Conservation (phyloP, 2,329 filamentous ascomycete genomes). For the Stachybotrys echinatus region DNA sequence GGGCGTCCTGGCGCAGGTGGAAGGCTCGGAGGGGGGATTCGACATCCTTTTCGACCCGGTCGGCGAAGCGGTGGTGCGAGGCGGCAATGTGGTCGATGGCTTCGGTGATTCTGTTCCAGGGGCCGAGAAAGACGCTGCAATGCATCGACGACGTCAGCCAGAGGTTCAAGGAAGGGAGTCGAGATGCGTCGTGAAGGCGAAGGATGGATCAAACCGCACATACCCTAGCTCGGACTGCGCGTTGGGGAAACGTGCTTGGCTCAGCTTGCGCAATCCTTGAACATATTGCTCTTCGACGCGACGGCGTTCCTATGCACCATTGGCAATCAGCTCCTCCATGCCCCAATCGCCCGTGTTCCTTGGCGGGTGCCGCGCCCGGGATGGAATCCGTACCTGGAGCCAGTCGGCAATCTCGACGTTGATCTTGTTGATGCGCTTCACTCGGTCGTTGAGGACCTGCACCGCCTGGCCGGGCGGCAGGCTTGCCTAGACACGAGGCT, state of each 20-base stretch:
- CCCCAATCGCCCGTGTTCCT: not conserved
- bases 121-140: constrained; percentile 77
- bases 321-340: not conserved
- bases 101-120: constrained; percentile 83
- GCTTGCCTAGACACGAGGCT: constrained; percentile 52
- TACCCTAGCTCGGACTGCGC: constrained; percentile 82
- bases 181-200: not conserved
- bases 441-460: constrained; percentile 74
- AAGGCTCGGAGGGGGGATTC: constrained; percentile 79
- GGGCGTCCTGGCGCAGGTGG: constrained; percentile 67
- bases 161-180: too few species aligned
- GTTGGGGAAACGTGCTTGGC: constrained; percentile 68
- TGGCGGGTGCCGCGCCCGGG: too few species aligned
- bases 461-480: constrained; percentile 81
- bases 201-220: constrained; percentile 19
- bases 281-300: constrained; percentile 89
- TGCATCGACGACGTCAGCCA: too few species aligned
- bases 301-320: constrained; percentile 71
- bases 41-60: constrained; percentile 82
- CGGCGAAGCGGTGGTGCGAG: constrained; percentile 75
- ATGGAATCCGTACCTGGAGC: constrained; percentile 66
- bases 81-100: constrained; percentile 76
- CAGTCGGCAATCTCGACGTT: constrained; percentile 94
- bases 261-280: constrained; percentile 72
- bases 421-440: constrained; percentile 79